Evolutionary conservation across 768 basidiomycete species (phyloP).

Genomic region (Lyophyllum shimeji): DNA sequence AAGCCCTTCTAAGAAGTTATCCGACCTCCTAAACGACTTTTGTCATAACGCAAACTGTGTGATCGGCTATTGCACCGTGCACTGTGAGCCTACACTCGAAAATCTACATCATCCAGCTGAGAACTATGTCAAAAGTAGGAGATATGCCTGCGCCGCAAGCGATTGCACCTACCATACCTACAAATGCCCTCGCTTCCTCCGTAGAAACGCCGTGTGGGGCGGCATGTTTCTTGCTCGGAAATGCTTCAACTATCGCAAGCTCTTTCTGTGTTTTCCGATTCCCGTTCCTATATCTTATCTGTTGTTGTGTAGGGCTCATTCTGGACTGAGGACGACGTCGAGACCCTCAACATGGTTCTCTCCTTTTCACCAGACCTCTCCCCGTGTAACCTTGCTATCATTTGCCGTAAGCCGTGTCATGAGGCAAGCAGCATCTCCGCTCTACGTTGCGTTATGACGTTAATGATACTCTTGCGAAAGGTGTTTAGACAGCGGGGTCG

Average conservation of each 20-base stretch:
- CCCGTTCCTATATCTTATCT: neutral
- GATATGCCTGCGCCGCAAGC: constrained; percentile 28
- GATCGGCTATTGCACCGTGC: constrained; percentile 47
- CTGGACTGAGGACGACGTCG: constrained; percentile 40
- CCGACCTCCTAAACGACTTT: constrained; percentile 40
- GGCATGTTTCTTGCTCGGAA: constrained; percentile 29
- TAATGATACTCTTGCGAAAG: constrained; percentile 10
- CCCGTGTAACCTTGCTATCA: constrained; percentile 54
- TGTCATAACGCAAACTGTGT: constrained; percentile 55
- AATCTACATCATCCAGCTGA: neutral
- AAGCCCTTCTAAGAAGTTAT: constrained; percentile 22
- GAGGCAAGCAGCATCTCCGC: constrained; percentile 45
- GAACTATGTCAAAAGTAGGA: constrained; percentile 19
- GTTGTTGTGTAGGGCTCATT: constrained; percentile 20
- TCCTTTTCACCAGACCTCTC: constrained; percentile 42
- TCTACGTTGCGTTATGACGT: neutral
- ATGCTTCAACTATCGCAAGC: constrained; percentile 15
- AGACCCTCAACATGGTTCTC: constrained; percentile 38
- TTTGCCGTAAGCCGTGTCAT: constrained; percentile 58
- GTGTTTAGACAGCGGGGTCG: constrained; percentile 26
- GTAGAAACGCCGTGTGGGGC: constrained; percentile 27
- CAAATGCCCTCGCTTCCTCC: constrained; percentile 14
- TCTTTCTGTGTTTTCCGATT: neutral
- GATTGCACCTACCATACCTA: constrained; percentile 23
- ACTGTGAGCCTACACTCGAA: constrained; percentile 34